Percentiles rank a stretch among this genome's conserved stretches.
Conservation (phyloP, 1,284 basidiomycete species). For the Sanghuangporus baumii region DNA sequence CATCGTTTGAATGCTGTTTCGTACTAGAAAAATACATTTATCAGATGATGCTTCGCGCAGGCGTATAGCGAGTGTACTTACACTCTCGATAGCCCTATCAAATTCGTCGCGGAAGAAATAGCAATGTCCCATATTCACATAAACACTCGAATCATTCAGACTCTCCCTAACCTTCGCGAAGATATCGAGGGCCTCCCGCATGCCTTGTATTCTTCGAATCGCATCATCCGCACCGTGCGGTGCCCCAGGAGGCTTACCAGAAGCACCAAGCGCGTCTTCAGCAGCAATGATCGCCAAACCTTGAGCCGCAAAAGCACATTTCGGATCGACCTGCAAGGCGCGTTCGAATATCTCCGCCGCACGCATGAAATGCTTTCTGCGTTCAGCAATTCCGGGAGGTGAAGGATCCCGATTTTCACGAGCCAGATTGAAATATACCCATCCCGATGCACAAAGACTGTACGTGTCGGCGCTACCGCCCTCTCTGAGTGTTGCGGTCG, state of each 20-base stretch:
- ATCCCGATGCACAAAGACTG: constrained; percentile 82
- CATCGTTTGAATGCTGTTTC: constrained; percentile 79
- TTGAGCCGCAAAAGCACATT: constrained; percentile 87
- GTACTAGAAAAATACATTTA: constrained; percentile 52
- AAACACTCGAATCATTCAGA: constrained; percentile 79
- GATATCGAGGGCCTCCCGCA: constrained; percentile 79
- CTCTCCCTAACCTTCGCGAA: constrained; percentile 88
- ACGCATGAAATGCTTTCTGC: constrained; percentile 71
- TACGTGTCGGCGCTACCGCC: constrained; percentile 85
- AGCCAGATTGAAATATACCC: constrained; percentile 79
- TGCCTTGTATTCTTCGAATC: constrained; percentile 59
- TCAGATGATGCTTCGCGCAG: neutral
- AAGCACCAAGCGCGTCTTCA: constrained; percentile 71
- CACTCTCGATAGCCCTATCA: constrained; percentile 90
- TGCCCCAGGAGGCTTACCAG: constrained; percentile 33
- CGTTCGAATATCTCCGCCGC: constrained; percentile 89
- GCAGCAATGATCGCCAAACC: constrained; percentile 89
- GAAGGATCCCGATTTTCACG: constrained; percentile 66
- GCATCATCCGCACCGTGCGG: constrained; percentile 53
- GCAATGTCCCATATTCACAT: constrained; percentile 93
- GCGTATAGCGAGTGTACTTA: constrained; percentile 39
- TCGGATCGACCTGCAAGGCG: constrained; percentile 74
- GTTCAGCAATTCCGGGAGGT: constrained; percentile 60
- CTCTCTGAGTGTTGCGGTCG: constrained; percentile 78
- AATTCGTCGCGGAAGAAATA: constrained; percentile 88